Conservation (phyloP, 202 grass and related monocot genomes). For the Alloteropsis angusta region DNA sequence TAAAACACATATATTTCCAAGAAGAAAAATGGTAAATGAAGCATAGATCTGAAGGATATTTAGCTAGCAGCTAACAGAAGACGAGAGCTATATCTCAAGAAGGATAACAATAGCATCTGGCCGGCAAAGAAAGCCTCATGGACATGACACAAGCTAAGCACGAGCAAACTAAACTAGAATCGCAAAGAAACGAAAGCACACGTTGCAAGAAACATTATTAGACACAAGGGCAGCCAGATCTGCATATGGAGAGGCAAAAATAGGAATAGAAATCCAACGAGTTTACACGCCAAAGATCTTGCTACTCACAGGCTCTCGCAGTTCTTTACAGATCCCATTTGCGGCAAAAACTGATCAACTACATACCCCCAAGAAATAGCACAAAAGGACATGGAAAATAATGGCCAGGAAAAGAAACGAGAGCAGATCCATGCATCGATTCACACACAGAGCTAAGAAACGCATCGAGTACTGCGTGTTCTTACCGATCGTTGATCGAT, state of each 20-base stretch:
- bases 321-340: constrained; percentile 16
- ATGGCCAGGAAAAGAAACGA: constrained; percentile 5
- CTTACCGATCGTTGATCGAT: constrained; percentile 22
- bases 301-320: not conserved
- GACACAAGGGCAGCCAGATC: not conserved
- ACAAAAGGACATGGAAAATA: constrained; percentile 21
- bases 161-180: not conserved
- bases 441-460: not conserved
- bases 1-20: not conserved
- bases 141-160: not conserved
- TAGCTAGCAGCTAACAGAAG: not conserved
- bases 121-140: not conserved
- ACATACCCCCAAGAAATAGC: not conserved
- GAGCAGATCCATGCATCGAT: not conserved
- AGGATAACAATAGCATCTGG: not conserved
- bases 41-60: constrained; percentile 6
- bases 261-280: constrained; percentile 22
- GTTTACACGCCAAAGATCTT: constrained; percentile 5
- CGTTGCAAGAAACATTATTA: not conserved
- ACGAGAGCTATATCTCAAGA: not conserved
- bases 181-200: not conserved
- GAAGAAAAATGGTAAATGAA: not conserved
- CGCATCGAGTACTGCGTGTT: not conserved
- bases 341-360: constrained; percentile 17
- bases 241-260: not conserved